Evolutionary conservation across 1,139 yeast species (phyloP).

Genomic region (Candida glucosophila): DNA sequence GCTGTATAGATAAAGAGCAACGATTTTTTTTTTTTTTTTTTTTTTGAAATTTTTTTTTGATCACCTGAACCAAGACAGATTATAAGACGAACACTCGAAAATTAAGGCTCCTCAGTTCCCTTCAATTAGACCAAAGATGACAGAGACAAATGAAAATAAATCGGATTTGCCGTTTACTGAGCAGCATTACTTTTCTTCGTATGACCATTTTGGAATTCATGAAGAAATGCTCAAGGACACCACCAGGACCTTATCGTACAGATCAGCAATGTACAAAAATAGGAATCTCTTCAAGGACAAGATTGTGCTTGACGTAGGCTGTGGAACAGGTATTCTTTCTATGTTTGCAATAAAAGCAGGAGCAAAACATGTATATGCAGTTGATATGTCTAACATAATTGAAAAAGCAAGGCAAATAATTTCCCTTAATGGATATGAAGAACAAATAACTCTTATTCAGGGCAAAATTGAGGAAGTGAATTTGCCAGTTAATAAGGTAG

Average conservation of each 20-base stretch:
- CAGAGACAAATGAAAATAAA: conserved; percentile 42
- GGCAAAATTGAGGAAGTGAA: conserved; percentile 94
- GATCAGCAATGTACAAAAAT: conserved; percentile 90
- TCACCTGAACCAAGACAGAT: conserved; percentile 1
- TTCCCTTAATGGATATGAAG: conserved; percentile 73
- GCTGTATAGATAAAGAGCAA: too few relatives aligned
- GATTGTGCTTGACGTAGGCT: conserved; percentile 95
- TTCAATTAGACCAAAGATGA: conserved; percentile 1
- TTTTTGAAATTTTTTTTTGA: neutral
- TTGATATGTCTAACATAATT: conserved; percentile 94
- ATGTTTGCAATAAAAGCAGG: conserved; percentile 99
- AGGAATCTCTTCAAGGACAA: conserved; percentile 85
- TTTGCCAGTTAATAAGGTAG: conserved; percentile 74
- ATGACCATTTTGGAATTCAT: conserved; percentile 96
- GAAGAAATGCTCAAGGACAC: conserved; percentile 98
- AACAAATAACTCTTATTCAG: conserved; percentile 79
- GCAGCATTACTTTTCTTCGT: conserved; percentile 89
- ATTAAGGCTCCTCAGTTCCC: conserved; percentile 1
- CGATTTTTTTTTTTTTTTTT: conserved; percentile 1
- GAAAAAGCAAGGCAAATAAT: conserved; percentile 88
- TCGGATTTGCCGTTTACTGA: conserved; percentile 53
- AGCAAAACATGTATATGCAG: conserved; percentile 94
- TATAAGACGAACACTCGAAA: too few relatives aligned
- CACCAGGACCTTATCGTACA: conserved; percentile 83
- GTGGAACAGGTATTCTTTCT: conserved; percentile 95